Evolutionary conservation across 2,329 filamentous ascomycete species (phyloP), one percentile per base, ranked within the genome.

Genomic region (Cadophora sp.): DNA sequence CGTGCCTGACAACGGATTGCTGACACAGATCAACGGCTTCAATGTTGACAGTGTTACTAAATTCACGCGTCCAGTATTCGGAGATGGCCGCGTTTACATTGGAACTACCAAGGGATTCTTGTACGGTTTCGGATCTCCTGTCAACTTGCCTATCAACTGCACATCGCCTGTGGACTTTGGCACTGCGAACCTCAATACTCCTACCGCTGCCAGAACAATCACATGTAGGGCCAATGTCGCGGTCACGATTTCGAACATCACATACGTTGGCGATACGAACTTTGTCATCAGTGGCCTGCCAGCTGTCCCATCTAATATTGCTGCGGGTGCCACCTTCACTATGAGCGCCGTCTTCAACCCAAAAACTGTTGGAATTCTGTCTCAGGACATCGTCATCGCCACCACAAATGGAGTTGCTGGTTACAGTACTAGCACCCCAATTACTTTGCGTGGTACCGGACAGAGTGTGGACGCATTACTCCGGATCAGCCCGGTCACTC

Each of bases 31-130:
- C 68, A 82, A 83, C 39, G 80, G 80, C 1, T 86, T 87, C 69
- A 82, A 82, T 30, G 79, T 87, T 14, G 78, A 81, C 0, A 84
- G 83, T 0, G 80, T 83, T 4, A 83, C 80, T 55, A 88, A 88
- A 75, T 88, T 88, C 69, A 83, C 82, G 3, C 80, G 85, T 1
- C 84, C 86, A 1, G 84, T 86, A 2, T 88, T 88, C 65, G 86
- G 86, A 7, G 80, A 88, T 65, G 85, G 83, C 0, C 81, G 82
- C 65, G 81, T 83, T 2, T 88, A 87, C 67, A 74, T 87, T n/a
- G 84, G 83, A 11, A 84, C 82, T 0, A 83, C 78, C 2, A 76
- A 78, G 27, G 86, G 86, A 3, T 82, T 77, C 64, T 73, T 88
- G 22, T 87, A 87, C 36, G 85, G 80, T 1, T 87, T 86, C 64